Evolutionary conservation across 345 rosid genomes (phyloP), one percentile per base, ranked within the genome.

Genomic region (Litchi chinensis): DNA sequence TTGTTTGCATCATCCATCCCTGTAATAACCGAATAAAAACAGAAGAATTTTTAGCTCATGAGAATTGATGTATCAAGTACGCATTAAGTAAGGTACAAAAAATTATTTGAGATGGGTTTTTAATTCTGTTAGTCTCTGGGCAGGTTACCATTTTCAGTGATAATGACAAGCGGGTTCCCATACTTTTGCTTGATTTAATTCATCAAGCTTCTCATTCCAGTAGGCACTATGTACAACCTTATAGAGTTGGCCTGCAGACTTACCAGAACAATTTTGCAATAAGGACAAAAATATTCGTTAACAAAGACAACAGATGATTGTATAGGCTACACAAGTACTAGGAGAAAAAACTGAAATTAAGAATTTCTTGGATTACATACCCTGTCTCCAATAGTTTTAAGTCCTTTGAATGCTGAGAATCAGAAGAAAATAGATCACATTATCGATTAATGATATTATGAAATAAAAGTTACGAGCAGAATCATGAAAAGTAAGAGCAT

Each of bases 1-100:
- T 12, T 84, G 80, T 93, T 94, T 43, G 95, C 75, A 73, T 96
- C 99, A 71, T 96, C 99, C 96, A 93, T 92, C 70, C 99, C 99
- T 96, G 88, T 18, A 76, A 52, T 32, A 32, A 32, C 37, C 37
- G 2, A 32, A 32, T 32, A 2, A 32, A 32, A 32, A 32, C 28
- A 52, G 15, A 52, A 63, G 65, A 19, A 67, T 8, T 21, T 72
- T 65, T 43, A 11, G 46, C 48, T 75, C 44, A 64, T 63, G 11
- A 57, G 65, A 19, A 32, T 32, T 32, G 37, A 32, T 32, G 37
- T 32, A 32, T 32, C 37, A 32, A 32, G 37, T 18, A 18, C 5
- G 32, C 5, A 18, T 10, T 46, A 7, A 46, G 8, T 4, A 46
- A 46, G 8, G 18, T 22, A 63, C 15, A 52, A 7, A 46, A 52